Percentiles rank a stretch among this genome's conserved stretches.
Conservation (phyloP, 2,329 filamentous ascomycete species). For the Ceratocystis cacaofunesta region DNA sequence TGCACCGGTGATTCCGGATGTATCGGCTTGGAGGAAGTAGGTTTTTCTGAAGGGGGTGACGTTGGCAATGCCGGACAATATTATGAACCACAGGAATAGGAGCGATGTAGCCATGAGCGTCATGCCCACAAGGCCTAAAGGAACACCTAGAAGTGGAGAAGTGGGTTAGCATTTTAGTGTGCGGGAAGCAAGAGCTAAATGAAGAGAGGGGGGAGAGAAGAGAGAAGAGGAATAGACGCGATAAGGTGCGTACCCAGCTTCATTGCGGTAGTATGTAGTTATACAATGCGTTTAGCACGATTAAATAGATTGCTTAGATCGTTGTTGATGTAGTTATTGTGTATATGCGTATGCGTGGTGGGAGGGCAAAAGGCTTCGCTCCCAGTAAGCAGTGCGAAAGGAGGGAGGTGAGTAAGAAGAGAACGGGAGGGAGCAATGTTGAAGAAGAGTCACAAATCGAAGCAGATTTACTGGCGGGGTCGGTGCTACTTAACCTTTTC, state of each 20-base stretch:
- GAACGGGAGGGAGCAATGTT: not conserved
- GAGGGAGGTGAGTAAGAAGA: not conserved
- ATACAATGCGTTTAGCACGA: not conserved
- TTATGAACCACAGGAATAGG: slow-evolving; percentile 43
- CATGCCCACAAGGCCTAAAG: slow-evolving; percentile 21
- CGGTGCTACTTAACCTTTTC: slow-evolving; percentile 6
- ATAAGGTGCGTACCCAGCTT: not conserved
- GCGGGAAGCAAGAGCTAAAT: not conserved
- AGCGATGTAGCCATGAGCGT: slow-evolving; percentile 37
- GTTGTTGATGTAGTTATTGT: not conserved
- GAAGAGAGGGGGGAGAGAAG: not conserved
- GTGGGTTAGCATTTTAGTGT: not conserved
- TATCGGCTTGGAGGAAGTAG: slow-evolving; percentile 76
- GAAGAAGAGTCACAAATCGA: not conserved
- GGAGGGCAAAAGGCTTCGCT: not conserved
- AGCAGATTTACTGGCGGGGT: not conserved
- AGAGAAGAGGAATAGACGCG: slow-evolving; percentile 1
- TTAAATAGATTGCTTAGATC: not conserved
- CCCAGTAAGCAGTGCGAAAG: not conserved
- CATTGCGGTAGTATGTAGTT: not conserved
- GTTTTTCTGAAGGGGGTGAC: slow-evolving; percentile 51
- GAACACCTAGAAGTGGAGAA: not conserved
- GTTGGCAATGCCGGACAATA: slow-evolving; percentile 39
- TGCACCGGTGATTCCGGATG: slow-evolving; percentile 54
- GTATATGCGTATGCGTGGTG: not conserved